Conservation (phyloP, 345 rosid species). For the Lumnitzera racemosa region DNA sequence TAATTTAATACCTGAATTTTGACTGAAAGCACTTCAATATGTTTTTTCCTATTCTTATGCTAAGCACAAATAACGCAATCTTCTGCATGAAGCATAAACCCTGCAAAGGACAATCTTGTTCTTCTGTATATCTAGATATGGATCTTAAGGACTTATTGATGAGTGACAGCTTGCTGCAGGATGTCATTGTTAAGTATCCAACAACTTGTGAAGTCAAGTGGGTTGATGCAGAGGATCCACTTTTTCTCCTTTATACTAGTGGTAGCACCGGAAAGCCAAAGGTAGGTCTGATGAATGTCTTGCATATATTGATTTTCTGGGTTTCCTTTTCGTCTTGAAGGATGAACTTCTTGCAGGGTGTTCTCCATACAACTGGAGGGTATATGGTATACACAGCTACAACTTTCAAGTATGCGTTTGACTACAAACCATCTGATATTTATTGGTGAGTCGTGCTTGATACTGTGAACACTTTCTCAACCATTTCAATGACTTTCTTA, state of each 20-base stretch:
- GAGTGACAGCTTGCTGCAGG: conserved; percentile 33
- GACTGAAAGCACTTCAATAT: too few relatives aligned
- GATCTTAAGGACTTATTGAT: conserved; percentile 1
- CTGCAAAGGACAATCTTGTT: too few relatives aligned
- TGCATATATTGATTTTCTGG: neutral
- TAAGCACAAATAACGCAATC: too few relatives aligned
- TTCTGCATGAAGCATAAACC: too few relatives aligned
- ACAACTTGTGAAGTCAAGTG: conserved; percentile 84
- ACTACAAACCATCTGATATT: conserved; percentile 80
- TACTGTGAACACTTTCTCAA: too few relatives aligned
- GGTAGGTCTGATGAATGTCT: conserved; percentile 31
- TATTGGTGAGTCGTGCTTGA: conserved; percentile 53
- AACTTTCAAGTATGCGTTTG: conserved; percentile 24
- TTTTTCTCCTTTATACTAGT: conserved; percentile 90
- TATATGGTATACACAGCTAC: conserved; percentile 4
- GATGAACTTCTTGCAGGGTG: conserved; percentile 3
- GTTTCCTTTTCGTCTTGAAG: conserved; percentile 6
- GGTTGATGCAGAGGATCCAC: conserved; percentile 99
- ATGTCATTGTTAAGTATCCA: conserved; percentile 70
- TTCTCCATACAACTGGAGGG: conserved; percentile 4
- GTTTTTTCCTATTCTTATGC: too few relatives aligned
- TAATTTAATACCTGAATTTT: neutral
- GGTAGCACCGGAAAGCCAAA: conserved; percentile 99
- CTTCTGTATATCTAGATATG: too few relatives aligned
- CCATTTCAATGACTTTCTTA: too few relatives aligned